Conservation (phyloP, 768 basidiomycete species). For the Leccinum obscurum region DNA sequence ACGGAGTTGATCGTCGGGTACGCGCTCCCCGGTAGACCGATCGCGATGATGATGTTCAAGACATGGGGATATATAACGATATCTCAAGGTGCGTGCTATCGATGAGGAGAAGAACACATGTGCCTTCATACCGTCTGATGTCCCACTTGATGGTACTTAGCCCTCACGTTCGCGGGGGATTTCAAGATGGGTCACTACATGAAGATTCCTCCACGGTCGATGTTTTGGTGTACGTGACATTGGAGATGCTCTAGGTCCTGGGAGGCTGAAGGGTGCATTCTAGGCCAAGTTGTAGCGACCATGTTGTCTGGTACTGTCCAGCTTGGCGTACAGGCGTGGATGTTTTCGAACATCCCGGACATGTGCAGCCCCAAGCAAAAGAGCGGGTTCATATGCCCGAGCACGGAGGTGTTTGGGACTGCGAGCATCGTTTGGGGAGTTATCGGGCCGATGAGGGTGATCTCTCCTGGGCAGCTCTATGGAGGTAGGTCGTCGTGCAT, state of each 20-base stretch:
- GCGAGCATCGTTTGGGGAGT: constrained; percentile 83
- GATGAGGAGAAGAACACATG: too few species aligned
- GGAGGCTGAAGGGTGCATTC: not conserved
- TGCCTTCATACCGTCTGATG: not conserved
- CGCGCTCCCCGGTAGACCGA: constrained; percentile 58
- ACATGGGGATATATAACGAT: constrained; percentile 71
- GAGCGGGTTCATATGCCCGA: constrained; percentile 69
- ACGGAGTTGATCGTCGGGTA: constrained; percentile 70
- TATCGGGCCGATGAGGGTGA: constrained; percentile 73
- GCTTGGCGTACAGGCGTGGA: constrained; percentile 66
- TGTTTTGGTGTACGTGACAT: constrained; percentile 51
- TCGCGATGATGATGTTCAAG: constrained; percentile 83
- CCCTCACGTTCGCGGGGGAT: constrained; percentile 65
- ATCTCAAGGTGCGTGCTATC: constrained; percentile 36
- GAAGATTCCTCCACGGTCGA: constrained; percentile 64
- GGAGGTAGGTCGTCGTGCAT: constrained; percentile 33
- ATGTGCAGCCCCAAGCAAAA: constrained; percentile 32
- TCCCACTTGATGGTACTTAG: constrained; percentile 23
- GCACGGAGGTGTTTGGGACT: constrained; percentile 72
- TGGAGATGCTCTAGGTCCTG: not conserved
- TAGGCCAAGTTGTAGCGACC: constrained; percentile 60
- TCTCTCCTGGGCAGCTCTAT: constrained; percentile 65
- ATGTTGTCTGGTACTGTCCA: constrained; percentile 65
- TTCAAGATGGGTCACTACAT: constrained; percentile 80
- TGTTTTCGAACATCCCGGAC: constrained; percentile 43